Evolutionary conservation across 164 flowering plant species (phyloP), one percentile per base, ranked within the genome.

Genomic region (Paratinospora sagittata): DNA sequence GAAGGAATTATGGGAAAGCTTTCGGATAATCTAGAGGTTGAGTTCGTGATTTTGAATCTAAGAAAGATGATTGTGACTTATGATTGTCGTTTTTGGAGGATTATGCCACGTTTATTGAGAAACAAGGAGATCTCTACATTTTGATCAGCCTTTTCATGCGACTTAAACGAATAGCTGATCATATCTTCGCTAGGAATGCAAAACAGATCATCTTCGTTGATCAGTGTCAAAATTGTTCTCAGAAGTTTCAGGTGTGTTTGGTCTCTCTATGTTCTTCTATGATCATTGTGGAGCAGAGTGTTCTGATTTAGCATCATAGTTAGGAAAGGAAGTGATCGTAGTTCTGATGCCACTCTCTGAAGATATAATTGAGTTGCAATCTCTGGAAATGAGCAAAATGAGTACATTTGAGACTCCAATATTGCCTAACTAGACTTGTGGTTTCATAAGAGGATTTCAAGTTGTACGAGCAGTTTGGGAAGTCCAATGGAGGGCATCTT

Each of bases 241-340:
- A 8, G 26, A 61, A 61, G 64, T 61, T 26, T 61, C 61, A 55
- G 61, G n/a, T 55, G 3, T 55, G 61, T 55, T 55, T 61, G 36
- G 33, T 26, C 33, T 61, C 11, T 26, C 30, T 12, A 8, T 10
- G 17, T 61, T 24, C 17, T 11, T 61, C 34, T 61, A 26, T 61
- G 64, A 61, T 61, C 64, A 61, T 11, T 16, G 26, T 27, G 30
- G 33, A 55, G 14, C 64, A 27, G 33, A 61, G 17, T 27, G 16
- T 61, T 12, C 34, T 24, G 16, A 27, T 27, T 7, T 24, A 61
- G 11, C 33, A 27, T 24, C 33, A 27, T 61, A 10, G 12, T 24
- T 61, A 4, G 8, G 61, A 55, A 55, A 21, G 24, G 24, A 55
- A 5, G 61, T n/a, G 61, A 19, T 55, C 24, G 10, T 26, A 61